phyloP scores from a whole-genome alignment of 2,329 filamentous ascomycete genomes.

The Arthrobotrys megalospora region DNA sequence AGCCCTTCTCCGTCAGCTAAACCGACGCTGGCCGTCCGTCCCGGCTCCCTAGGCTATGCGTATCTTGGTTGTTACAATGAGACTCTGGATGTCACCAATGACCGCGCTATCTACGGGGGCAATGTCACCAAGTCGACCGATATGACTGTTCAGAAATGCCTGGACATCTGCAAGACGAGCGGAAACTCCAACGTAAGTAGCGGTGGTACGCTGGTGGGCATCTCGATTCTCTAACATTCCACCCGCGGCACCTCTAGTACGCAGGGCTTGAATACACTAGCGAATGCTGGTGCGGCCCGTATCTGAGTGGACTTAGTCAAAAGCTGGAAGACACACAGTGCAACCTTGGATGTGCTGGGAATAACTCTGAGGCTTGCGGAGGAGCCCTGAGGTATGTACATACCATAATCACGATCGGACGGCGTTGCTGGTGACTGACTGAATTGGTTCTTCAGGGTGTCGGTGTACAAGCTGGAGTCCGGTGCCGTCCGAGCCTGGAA shows the following conservation, averaged over 20 bases:
- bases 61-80: slow-evolving; percentile 76
- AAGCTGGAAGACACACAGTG: slow-evolving; percentile 71
- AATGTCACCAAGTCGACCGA: slow-evolving; percentile 68
- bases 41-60: slow-evolving; percentile 66
- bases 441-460: slow-evolving; percentile 14
- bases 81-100: slow-evolving; percentile 70
- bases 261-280: slow-evolving; percentile 74
- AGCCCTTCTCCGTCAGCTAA: background rate
- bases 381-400: slow-evolving; percentile 68
- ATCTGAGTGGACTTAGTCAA: slow-evolving; percentile 70
- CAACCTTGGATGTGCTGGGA: slow-evolving; percentile 72
- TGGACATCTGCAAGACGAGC: slow-evolving; percentile 70
- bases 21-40: slow-evolving; percentile 24
- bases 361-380: slow-evolving; percentile 72
- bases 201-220: background rate
- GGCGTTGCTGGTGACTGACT: slow-evolving; percentile 1
- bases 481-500: background rate
- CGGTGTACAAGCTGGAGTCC: slow-evolving; percentile 39
- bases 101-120: slow-evolving; percentile 70
- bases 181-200: slow-evolving; percentile 54
- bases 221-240: background rate
- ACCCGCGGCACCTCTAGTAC: slow-evolving; percentile 65
- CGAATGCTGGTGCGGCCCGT: slow-evolving; percentile 75
- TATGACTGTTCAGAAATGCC: slow-evolving; percentile 73
- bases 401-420: background rate